phyloP scores from a whole-genome alignment of 2,329 filamentous ascomycete genomes.

The Aspergillus sp. region DNA sequence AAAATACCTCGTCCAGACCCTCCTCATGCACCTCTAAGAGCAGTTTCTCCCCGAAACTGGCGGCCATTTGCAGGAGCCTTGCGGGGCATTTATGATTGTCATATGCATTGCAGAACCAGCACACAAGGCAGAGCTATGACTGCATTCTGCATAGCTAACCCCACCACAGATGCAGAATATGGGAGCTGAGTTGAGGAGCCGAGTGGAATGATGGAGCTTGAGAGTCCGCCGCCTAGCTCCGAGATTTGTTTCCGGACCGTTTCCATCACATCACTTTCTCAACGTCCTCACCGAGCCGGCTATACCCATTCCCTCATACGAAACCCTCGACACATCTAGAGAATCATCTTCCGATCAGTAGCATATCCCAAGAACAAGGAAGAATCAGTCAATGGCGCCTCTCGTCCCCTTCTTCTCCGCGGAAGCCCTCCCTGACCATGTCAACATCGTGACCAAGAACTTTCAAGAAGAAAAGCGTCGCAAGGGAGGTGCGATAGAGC shows the following conservation, averaged over 20 bases:
- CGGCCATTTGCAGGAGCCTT: constrained; percentile 30
- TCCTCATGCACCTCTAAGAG: constrained; percentile 56
- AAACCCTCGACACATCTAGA: background rate
- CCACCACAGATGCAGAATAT: background rate
- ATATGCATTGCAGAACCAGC: constrained; percentile 1
- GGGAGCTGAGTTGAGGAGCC: background rate
- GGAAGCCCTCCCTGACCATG: constrained; percentile 54
- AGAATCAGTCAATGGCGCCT: constrained; percentile 56
- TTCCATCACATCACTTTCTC: background rate
- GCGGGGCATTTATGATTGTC: background rate
- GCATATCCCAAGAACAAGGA: background rate
- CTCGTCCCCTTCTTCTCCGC: constrained; percentile 58
- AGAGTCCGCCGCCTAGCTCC: constrained; percentile 7
- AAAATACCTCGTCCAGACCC: constrained; percentile 54
- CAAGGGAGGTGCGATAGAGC: constrained; percentile 55
- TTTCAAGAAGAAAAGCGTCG: constrained; percentile 55
- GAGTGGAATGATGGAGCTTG: background rate
- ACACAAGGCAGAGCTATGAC: background rate
- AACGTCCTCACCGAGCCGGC: background rate
- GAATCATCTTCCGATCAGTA: background rate
- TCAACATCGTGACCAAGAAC: constrained; percentile 53
- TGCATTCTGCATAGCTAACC: background rate
- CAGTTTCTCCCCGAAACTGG: constrained; percentile 56
- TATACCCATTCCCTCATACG: background rate
- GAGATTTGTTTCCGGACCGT: background rate